phyloP scores from a whole-genome alignment of 768 basidiomycete species.

The Mycena amicta region DNA sequence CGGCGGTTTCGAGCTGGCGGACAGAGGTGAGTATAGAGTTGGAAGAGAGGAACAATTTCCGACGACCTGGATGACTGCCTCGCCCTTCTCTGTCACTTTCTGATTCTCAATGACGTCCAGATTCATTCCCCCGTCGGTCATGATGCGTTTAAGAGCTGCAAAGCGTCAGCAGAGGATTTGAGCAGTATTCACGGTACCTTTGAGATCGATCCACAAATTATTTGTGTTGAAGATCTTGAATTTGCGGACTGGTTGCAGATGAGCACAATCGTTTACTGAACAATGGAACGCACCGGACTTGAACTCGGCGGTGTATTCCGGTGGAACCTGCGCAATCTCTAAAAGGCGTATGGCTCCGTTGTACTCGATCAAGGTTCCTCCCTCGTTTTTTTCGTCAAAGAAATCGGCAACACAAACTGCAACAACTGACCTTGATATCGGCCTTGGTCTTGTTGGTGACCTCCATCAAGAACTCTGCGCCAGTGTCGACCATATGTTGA shows the following conservation, averaged over 20 bases:
- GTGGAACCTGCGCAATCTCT: slow-evolving; percentile 93
- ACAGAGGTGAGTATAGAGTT: slow-evolving; percentile 20
- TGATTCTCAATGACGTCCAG: slow-evolving; percentile 83
- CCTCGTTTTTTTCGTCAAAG: slow-evolving; percentile 59
- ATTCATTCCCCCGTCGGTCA: slow-evolving; percentile 68
- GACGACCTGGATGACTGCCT: slow-evolving; percentile 63
- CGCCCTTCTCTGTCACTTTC: slow-evolving; percentile 69
- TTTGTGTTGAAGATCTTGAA: slow-evolving; percentile 85
- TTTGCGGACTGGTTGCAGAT: slow-evolving; percentile 49
- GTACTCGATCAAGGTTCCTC: slow-evolving; percentile 88
- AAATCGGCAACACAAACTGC: too few species aligned
- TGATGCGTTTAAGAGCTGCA: slow-evolving; percentile 70
- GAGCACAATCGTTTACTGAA: slow-evolving; percentile 11
- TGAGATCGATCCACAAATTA: slow-evolving; percentile 61
- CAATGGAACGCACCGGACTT: slow-evolving; percentile 47
- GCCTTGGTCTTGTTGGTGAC: slow-evolving; percentile 97
- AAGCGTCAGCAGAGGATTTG: too few species aligned
- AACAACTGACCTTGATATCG: slow-evolving; percentile 52
- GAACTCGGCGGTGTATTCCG: slow-evolving; percentile 90
- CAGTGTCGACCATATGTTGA: slow-evolving; percentile 79
- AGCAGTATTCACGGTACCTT: slow-evolving; percentile 33
- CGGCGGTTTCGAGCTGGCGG: slow-evolving; percentile 79
- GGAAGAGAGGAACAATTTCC: background rate
- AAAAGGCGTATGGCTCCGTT: slow-evolving; percentile 85
- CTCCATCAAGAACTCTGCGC: slow-evolving; percentile 93